Conservation (phyloP, 2,329 filamentous ascomycete species). For the Fusarium sp. region DNA sequence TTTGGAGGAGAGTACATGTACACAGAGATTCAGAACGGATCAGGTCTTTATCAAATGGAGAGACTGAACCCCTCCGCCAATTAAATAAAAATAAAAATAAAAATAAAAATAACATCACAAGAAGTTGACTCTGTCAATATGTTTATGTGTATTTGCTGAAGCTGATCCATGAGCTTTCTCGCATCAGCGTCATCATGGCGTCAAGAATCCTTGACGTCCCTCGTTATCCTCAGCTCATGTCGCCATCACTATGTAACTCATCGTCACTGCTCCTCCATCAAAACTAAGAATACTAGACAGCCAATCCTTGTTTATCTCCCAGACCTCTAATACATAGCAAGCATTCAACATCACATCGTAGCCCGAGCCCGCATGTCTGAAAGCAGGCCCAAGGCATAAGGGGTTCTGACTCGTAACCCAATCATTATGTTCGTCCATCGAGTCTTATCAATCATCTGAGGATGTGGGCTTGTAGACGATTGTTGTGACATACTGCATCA, state of each 20-base stretch:
- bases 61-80: constrained; percentile 55
- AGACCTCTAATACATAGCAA: constrained; percentile 5
- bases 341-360: constrained; percentile 21
- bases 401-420: background rate
- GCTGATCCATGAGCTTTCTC: background rate
- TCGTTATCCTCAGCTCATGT: background rate
- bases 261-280: background rate
- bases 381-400: background rate
- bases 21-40: constrained; percentile 84
- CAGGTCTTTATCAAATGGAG: constrained; percentile 85
- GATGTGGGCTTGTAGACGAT: constrained; percentile 95
- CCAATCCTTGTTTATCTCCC: background rate
- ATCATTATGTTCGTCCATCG: background rate
- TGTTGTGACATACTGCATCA: constrained; percentile 86
- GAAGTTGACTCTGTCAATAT: background rate
- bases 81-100: background rate
- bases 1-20: constrained; percentile 84
- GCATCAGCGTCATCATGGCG: background rate
- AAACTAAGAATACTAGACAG: background rate
- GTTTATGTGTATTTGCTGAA: constrained; percentile 2
- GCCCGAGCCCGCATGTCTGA: background rate
- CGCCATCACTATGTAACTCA: background rate
- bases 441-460: constrained; percentile 56
- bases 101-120: background rate
- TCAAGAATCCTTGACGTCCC: background rate